Conservation (phyloP, 441 rosid genomes). For the Corymbia citriodora region DNA sequence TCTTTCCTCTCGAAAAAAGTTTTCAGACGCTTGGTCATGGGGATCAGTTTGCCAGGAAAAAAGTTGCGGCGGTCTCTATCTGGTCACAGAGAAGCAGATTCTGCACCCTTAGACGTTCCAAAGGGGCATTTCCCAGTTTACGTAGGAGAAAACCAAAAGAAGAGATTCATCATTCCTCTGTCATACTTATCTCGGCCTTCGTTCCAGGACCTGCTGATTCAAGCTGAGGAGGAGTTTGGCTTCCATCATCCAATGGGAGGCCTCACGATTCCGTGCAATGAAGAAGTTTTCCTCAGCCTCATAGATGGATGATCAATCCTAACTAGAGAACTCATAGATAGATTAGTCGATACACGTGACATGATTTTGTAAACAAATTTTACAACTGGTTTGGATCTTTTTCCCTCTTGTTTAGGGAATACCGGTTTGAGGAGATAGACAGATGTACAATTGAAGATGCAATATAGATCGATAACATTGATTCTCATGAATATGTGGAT, state of each 20-base stretch:
- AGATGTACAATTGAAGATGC: neutral
- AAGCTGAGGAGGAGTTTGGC: conserved; percentile 41
- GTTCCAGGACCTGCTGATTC: conserved; percentile 17
- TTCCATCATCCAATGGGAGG: conserved; percentile 43
- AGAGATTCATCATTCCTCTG: neutral
- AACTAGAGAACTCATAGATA: neutral
- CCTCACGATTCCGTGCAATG: conserved; percentile 37
- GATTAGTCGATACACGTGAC: neutral
- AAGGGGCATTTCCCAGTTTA: conserved; percentile 19
- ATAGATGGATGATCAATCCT: neutral
- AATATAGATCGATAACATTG: neutral
- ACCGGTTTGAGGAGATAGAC: neutral
- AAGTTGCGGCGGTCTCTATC: neutral
- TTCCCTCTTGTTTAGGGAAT: neutral
- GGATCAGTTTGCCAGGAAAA: neutral
- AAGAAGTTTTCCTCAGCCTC: conserved; percentile 5
- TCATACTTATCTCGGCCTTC: neutral
- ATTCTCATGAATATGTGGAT: neutral
- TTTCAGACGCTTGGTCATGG: neutral
- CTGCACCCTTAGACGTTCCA: neutral
- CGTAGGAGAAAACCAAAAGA: conserved; percentile 6
- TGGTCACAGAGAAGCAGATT: neutral
- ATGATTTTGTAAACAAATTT: neutral
- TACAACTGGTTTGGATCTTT: neutral
- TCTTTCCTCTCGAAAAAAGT: neutral